Evolutionary conservation across 441 rosid species (phyloP), one percentile per base, ranked within the genome.

Genomic region (Populus hybrid): DNA sequence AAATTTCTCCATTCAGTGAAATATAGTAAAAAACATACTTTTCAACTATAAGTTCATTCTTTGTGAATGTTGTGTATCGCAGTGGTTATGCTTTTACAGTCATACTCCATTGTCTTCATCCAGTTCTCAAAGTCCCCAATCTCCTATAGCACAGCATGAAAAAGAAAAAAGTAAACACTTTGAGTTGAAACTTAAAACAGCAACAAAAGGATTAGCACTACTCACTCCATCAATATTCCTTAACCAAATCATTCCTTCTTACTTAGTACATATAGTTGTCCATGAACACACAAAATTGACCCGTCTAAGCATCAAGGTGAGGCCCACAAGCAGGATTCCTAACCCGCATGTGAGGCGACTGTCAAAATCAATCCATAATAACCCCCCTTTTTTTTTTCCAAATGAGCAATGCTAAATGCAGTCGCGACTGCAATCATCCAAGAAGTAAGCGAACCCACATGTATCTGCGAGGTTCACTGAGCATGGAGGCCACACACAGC

Each of bases 51-150:
- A 64, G 70, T 64, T 84, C 80, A 84, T 28, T 83, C 79, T 77
- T 86, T 85, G 66, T 90, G 91, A 80, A 91, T 92, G 77, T 87
- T 89, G 64, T 87, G 85, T 77, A 93, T 89, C 6, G 94, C 92
- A 64, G 92, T 82, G 76, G 78, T 90, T 76, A 93, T 89, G 79
- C 88, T 90, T 81, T 85, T 89, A 74, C 93, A 91, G 78, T 93
- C 98, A 79, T 82, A 91, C 77, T 93, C 96, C 98, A 93, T 92
- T 7, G 88, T 87, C 92, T 89, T 93, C 92, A 90, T 90, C 98
- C 94, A 93, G 77, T 93, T 92, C 88, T 93, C 98, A 77, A 93
- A 88, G 85, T 93, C 98, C 64, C 98, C 97, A 64, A 92, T 90
- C 80, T 93, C 96, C 97, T 91, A 73, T 26, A 4, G 18, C 53